Evolutionary conservation across 2,329 filamentous ascomycete species (phyloP).

Genomic region (Diaporthe capsici): DNA sequence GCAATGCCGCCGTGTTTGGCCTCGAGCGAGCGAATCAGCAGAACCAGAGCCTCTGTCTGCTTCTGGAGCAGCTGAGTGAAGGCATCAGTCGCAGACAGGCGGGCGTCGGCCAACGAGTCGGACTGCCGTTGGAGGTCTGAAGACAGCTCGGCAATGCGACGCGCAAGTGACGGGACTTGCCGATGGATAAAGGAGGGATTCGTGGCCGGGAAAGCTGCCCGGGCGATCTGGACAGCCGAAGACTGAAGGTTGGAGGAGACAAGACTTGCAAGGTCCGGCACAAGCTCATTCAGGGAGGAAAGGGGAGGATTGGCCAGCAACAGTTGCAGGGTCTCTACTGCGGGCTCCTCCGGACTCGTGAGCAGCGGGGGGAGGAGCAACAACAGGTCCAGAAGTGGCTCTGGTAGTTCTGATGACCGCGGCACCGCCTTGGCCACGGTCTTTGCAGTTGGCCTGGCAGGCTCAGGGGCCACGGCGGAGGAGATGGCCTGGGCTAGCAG

Average conservation of each 20-base stretch:
- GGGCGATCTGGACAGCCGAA: conserved; percentile 63
- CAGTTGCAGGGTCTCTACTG: conserved; percentile 55
- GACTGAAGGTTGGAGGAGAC: conserved; percentile 65
- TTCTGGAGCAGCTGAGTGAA: conserved; percentile 57
- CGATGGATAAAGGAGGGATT: conserved; percentile 73
- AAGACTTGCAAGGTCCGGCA: conserved; percentile 63
- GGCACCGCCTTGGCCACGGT: conserved; percentile 42
- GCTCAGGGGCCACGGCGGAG: conserved; percentile 54
- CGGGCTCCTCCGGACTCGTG: conserved; percentile 54
- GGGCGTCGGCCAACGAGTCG: conserved; percentile 53
- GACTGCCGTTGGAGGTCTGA: conserved; percentile 50
- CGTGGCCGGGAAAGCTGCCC: conserved; percentile 63
- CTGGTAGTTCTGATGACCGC: conserved; percentile 51
- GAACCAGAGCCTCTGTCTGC: conserved; percentile 56
- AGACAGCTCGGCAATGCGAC: conserved; percentile 55
- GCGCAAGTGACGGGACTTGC: conserved; percentile 63
- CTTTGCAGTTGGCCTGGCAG: conserved; percentile 40
- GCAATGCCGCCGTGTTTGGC: conserved; percentile 68
- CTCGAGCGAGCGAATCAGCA: conserved; percentile 66
- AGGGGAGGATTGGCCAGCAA: conserved; percentile 67
- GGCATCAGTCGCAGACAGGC: conserved; percentile 55
- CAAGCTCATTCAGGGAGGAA: conserved; percentile 59
- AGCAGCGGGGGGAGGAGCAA: conserved; percentile 67
- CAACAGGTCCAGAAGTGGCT: conserved; percentile 67
- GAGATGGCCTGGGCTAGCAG: conserved; percentile 66